These are phyloP conservation scores for Remersonia thermophila DNA, from an alignment of 2,329 filamentous ascomycete genomes.

Conservation along the genomic window DNA sequence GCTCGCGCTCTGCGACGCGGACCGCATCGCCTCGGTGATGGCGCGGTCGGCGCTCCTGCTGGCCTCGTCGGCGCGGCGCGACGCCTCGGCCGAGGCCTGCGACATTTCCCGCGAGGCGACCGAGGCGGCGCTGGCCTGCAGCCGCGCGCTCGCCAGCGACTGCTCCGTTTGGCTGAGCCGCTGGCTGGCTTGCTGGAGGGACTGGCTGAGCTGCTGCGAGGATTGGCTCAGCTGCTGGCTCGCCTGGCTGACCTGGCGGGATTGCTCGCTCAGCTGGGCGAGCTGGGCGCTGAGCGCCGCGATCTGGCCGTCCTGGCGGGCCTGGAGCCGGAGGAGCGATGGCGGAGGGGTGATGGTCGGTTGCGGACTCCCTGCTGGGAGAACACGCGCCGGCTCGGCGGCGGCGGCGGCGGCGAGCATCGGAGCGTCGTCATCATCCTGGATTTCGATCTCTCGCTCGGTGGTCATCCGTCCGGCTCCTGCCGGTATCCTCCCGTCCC, in stretches of 20 bases:
- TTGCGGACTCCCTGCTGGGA: conserved; percentile 3
- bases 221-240: conserved; percentile 24
- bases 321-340: conserved; percentile 10
- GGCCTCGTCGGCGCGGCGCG: conserved; percentile 16
- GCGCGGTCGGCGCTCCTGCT: conserved; percentile 14
- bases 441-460: too few relatives aligned
- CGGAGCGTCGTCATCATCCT: too few relatives aligned
- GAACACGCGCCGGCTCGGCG: conserved; percentile 5
- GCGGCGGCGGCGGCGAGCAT: neutral
- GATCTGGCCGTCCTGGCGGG: conserved; percentile 18
- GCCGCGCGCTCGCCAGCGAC: conserved; percentile 11
- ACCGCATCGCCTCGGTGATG: conserved; percentile 8
- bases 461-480: neutral
- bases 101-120: conserved; percentile 16
- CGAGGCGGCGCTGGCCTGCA: conserved; percentile 15
- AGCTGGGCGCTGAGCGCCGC: conserved; percentile 21
- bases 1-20: conserved; percentile 20
- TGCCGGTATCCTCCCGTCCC: neutral
- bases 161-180: conserved; percentile 17
- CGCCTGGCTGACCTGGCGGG: conserved; percentile 21
- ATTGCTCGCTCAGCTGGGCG: conserved; percentile 19
- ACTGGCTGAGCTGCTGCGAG: conserved; percentile 21
- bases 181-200: conserved; percentile 19
- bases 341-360: conserved; percentile 18
- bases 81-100: conserved; percentile 16